phyloP scores from a whole-genome alignment of 2,329 filamentous ascomycete genomes.

The Conoideocrella luteorostrata region DNA sequence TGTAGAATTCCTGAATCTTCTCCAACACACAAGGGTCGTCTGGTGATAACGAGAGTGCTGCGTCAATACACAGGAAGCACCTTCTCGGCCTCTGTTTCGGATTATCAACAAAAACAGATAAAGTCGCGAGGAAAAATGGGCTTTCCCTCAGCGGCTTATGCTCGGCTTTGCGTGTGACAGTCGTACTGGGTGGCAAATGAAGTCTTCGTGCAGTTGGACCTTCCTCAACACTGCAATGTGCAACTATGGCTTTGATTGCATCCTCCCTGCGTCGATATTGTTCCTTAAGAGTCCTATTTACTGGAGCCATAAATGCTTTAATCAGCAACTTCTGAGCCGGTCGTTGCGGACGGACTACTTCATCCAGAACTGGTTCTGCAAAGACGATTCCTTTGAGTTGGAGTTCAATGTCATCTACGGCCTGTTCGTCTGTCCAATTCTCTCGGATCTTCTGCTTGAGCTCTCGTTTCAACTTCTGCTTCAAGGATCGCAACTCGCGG shows the following conservation, averaged over 20 bases:
- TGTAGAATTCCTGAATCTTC: conserved; percentile 10
- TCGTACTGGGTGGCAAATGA: background rate
- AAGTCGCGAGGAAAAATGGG: conserved; percentile 4
- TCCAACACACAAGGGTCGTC: conserved; percentile 3
- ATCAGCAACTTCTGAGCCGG: conserved; percentile 14
- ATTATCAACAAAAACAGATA: conserved; percentile 10
- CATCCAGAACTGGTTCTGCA: conserved; percentile 5
- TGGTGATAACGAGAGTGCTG: conserved; percentile 2
- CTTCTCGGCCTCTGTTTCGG: conserved; percentile 8
- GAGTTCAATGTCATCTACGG: conserved; percentile 17
- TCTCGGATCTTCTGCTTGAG: conserved; percentile 13
- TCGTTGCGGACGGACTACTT: conserved; percentile 4
- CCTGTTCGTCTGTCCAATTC: no score
- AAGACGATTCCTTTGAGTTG: conserved; percentile 15
- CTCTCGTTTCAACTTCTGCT: conserved; percentile 13
- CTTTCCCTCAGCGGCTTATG: conserved; percentile 3
- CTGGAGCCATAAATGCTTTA: conserved; percentile 9
- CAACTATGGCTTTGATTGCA: no score
- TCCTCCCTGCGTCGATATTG: conserved; percentile 11
- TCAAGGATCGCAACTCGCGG: conserved; percentile 9
- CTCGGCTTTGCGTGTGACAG: background rate
- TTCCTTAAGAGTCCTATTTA: conserved; percentile 7
- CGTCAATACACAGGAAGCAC: conserved; percentile 12
- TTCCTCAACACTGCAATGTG: conserved; percentile 10
- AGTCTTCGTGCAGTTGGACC: background rate